Evolutionary conservation across 192 early-diverging fungal genomes (phyloP).

Genomic region (Backusella psychrophila): DNA sequence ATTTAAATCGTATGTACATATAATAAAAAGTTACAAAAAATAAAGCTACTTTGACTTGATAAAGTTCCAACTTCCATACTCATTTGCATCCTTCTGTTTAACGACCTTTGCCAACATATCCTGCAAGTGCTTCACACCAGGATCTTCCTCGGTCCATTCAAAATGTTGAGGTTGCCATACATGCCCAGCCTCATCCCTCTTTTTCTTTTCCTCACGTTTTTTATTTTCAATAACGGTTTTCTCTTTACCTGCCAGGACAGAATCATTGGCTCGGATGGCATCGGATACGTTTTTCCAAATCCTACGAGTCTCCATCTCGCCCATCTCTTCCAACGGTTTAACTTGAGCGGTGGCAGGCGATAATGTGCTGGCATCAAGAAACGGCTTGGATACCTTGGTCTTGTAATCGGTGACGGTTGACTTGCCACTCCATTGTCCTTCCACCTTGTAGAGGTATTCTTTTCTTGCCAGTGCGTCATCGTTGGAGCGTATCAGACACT

Average conservation of each 20-base stretch:
- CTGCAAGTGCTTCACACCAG: background rate
- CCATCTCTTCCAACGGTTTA: conserved; percentile 53
- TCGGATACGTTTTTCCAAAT: conserved; percentile 67
- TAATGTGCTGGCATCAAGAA: conserved; percentile 55
- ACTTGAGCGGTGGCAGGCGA: conserved; percentile 50
- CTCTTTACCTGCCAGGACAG: conserved; percentile 55
- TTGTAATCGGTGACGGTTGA: conserved; percentile 52
- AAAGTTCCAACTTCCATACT: conserved; percentile 7
- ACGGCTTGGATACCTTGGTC: conserved; percentile 42
- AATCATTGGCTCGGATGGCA: conserved; percentile 60
- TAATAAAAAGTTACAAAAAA: background rate
- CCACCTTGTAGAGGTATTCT: conserved; percentile 25
- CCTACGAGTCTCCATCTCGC: conserved; percentile 57
- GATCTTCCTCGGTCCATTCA: conserved; percentile 18
- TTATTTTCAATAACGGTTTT: conserved; percentile 64
- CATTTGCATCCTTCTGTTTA: background rate
- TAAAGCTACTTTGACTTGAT: background rate
- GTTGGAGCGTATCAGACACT: conserved; percentile 39
- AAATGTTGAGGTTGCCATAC: conserved; percentile 21
- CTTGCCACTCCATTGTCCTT: conserved; percentile 63
- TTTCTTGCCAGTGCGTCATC: conserved; percentile 8
- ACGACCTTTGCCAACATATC: conserved; percentile 14
- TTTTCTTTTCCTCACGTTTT: conserved; percentile 55
- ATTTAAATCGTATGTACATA: background rate
- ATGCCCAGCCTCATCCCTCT: conserved; percentile 48